Evolutionary conservation across 2,329 filamentous ascomycete species (phyloP).

Genomic region (Fusarium xylarioides): DNA sequence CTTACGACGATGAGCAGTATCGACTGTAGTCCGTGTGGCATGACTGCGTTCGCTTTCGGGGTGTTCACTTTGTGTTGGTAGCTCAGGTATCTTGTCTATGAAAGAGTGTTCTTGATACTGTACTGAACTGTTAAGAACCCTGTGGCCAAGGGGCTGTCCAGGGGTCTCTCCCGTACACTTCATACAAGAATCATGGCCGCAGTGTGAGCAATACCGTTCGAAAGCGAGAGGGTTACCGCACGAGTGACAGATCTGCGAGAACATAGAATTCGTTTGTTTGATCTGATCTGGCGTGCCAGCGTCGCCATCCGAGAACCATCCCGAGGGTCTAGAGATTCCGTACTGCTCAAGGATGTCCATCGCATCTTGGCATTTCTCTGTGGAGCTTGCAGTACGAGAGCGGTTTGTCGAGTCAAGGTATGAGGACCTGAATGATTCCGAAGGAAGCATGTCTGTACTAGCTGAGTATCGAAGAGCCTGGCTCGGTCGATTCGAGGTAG

Average conservation of each 20-base stretch:
- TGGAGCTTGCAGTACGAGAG: slow-evolving; percentile 46
- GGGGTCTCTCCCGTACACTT: slow-evolving; percentile 55
- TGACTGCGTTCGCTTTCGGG: slow-evolving; percentile 4
- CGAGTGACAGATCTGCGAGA: slow-evolving; percentile 57
- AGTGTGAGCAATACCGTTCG: slow-evolving; percentile 55
- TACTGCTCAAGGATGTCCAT: slow-evolving; percentile 59
- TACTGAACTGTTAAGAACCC: background rate
- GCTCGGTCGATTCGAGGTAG: background rate
- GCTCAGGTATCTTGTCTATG: background rate
- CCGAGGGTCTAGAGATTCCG: slow-evolving; percentile 55
- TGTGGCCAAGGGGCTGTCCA: slow-evolving; percentile 9
- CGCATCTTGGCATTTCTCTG: slow-evolving; percentile 53
- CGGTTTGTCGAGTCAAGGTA: slow-evolving; percentile 21
- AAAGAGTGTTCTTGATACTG: slow-evolving; percentile 8
- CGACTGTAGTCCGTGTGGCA: background rate
- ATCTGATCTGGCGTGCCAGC: slow-evolving; percentile 6
- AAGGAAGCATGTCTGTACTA: background rate
- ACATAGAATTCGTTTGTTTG: slow-evolving; percentile 27
- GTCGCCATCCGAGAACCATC: slow-evolving; percentile 57
- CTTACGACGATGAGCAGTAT: slow-evolving; percentile 1
- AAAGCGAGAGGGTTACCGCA: slow-evolving; percentile 55
- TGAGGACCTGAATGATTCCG: slow-evolving; percentile 1
- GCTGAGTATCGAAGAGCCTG: background rate
- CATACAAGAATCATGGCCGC: slow-evolving; percentile 61
- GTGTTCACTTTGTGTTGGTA: background rate